Evolutionary conservation across 148 eudicot species (phyloP).

Genomic region (Nepenthes gracilis): DNA sequence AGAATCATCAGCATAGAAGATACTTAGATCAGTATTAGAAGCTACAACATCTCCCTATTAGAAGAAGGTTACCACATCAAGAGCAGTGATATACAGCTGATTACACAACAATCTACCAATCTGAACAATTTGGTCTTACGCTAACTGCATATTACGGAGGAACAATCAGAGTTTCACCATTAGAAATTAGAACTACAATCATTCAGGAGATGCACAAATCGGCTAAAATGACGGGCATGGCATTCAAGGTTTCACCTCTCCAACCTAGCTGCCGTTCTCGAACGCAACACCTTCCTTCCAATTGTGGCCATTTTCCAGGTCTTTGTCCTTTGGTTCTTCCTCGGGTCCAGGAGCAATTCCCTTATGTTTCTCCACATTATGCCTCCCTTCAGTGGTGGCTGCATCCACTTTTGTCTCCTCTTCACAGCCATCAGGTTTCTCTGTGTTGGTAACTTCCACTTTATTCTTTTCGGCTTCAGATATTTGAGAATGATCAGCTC

Average conservation of each 20-base stretch:
- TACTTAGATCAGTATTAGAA: no score
- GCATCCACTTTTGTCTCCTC: conserved; percentile 1
- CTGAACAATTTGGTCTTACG: no score
- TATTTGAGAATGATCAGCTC: neutral
- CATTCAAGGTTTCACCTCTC: conserved; percentile 23
- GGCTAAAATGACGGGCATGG: neutral
- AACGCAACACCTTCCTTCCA: conserved; percentile 12
- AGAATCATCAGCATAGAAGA: no score
- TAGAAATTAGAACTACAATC: no score
- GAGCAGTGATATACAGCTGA: no score
- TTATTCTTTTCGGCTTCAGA: conserved; percentile 3
- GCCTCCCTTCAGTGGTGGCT: no score
- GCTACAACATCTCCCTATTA: no score
- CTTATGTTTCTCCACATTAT: neutral
- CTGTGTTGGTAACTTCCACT: conserved; percentile 16
- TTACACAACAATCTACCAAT: no score
- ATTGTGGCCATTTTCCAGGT: conserved; percentile 2
- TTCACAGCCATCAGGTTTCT: conserved; percentile 10
- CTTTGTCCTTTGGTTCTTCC: conserved; percentile 16
- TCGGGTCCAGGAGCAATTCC: conserved; percentile 6
- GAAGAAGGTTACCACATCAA: no score
- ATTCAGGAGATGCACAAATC: no score
- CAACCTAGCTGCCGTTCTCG: conserved; percentile 33
- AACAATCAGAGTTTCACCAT: no score
- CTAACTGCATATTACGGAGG: no score